Evolutionary conservation across 176 grass and related monocot genomes (phyloP), one percentile per base, ranked within the genome.

Genomic region (Carex kokanica): DNA sequence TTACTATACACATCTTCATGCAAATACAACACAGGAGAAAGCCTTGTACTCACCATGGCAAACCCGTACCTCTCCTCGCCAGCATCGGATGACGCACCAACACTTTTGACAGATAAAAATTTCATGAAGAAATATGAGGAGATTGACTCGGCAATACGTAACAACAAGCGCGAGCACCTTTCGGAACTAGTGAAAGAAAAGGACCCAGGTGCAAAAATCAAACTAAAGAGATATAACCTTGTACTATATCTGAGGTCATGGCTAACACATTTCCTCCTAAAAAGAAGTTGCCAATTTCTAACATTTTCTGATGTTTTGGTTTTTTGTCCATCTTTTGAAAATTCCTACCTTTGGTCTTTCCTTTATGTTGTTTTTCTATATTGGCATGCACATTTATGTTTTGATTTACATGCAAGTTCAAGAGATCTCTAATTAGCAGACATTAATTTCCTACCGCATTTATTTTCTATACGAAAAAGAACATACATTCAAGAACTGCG

Each of bases 81-180:
- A 5, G 7, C 38, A 74, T 51, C 1, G 8, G 9, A 14, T 12
- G 5, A 20, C 0, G n/a, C 69, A 23, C n/a, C 40, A 24, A 5
- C 69, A 49, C 5, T 51, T 7, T 74, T 49, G 41, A 51, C n/a
- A 40, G 2, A 74, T 4, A 14, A 3, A 74, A 51, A 6, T 51
- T 74, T 74, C 38, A 74, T 51, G 41, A 74, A 51, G 70, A 51
- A 23, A 45, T 74, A 74, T 25, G 10, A 74, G 70, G 41, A 74
- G 4, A 74, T 74, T 74, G 70, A 74, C 70, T 74, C 9, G 16
- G 70, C 70, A 3, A 74, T 74, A 23, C 70, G 43, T 24, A 74
- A 74, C 41, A 51, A 74, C n/a, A 25, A 74, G 10, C 40, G 49
- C 11, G 41, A 25, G 0, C 0, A 74, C 20, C 70, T 74, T 45